Percentiles rank a stretch among this genome's conserved stretches.
Conservation (phyloP, 2,329 filamentous ascomycete genomes). For the Xylaria arbuscula region DNA sequence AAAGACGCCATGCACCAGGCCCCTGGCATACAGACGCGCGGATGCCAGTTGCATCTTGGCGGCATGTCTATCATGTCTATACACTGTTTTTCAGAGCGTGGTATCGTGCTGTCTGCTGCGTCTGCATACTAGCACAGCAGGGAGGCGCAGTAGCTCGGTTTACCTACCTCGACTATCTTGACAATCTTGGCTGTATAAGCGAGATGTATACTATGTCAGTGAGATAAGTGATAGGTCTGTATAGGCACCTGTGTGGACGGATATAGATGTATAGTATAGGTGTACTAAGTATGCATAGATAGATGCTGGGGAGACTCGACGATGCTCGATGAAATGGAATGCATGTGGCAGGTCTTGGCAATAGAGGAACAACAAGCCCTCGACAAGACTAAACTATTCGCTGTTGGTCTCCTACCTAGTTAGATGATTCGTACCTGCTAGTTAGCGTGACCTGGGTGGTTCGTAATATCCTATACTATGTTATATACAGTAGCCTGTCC, state of each 20-base stretch:
- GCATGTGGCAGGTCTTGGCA: conserved; percentile 38
- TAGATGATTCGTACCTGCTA: no score
- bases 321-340: conserved; percentile 34
- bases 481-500: background rate
- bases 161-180: conserved; percentile 1
- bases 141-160: conserved; percentile 33
- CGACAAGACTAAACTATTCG: background rate
- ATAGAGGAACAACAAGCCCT: conserved; percentile 23
- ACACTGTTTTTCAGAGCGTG: background rate
- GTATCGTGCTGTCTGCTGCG: background rate
- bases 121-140: conserved; percentile 8
- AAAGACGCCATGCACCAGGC: conserved; percentile 28
- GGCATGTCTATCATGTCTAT: background rate
- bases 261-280: background rate
- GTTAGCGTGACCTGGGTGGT: no score
- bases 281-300: background rate
- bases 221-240: background rate
- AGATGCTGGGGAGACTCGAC: background rate
- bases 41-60: conserved; percentile 22
- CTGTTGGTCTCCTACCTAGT: no score
- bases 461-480: background rate
- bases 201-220: background rate
- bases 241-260: background rate
- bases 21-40: conserved; percentile 5
- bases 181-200: background rate